A percentile compares a stretch with the other conserved stretches of the same genome.
These are phyloP conservation scores for Entelexis sorbosivorans DNA, from an alignment of 1,139 yeast genomes.

Conservation along the genomic window DNA sequence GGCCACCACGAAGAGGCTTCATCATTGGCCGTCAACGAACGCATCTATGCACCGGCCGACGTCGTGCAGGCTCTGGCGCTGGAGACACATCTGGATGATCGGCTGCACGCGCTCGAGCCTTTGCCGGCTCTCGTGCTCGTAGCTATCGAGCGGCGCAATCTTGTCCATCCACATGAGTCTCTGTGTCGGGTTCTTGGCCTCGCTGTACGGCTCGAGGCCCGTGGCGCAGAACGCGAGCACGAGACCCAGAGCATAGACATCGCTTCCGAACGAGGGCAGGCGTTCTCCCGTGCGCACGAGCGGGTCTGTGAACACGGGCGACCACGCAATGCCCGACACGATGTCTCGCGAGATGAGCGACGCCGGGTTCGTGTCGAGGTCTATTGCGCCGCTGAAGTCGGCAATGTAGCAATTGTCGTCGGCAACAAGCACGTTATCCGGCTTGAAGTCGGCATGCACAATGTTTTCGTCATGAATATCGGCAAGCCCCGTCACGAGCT, in stretches of 20 bases:
- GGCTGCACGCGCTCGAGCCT: conserved; percentile 18
- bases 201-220: conserved; percentile 23
- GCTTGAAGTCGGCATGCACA: conserved; percentile 55
- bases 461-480: conserved; percentile 44
- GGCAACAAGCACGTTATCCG: conserved; percentile 49
- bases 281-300: conserved; percentile 18
- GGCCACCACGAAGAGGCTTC: too few species aligned
- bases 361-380: conserved; percentile 16
- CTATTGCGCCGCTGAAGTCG: conserved; percentile 23
- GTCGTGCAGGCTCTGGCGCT: conserved; percentile 13
- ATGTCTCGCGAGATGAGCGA: conserved; percentile 10
- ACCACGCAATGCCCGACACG: conserved; percentile 17
- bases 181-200: conserved; percentile 24
- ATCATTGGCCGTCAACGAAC: background rate
- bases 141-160: conserved; percentile 23
- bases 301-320: conserved; percentile 24
- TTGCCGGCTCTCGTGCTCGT: conserved; percentile 19
- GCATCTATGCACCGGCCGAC: conserved; percentile 3
- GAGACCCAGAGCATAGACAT: conserved; percentile 24
- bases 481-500: conserved; percentile 42
- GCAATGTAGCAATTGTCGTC: conserved; percentile 41
- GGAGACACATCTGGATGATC: conserved; percentile 10
- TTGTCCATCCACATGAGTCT: conserved; percentile 24
- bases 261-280: conserved; percentile 22
- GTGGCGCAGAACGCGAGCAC: conserved; percentile 25